These are phyloP conservation scores for Mucor mucedo DNA, from an alignment of 371 early-diverging fungal genomes.

Conservation along the genomic window DNA sequence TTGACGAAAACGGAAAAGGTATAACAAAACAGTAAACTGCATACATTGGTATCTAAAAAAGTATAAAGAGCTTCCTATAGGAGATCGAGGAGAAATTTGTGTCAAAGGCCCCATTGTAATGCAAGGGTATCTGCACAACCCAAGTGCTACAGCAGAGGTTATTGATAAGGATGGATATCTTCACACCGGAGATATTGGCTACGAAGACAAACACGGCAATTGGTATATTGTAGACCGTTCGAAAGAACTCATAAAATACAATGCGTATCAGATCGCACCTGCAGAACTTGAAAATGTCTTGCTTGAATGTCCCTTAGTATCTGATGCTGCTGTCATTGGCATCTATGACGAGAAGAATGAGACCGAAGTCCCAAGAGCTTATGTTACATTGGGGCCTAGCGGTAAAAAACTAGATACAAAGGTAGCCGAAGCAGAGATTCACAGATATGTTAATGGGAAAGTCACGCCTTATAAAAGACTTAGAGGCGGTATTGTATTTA, in stretches of 20 bases:
- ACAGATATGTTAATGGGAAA: slow-evolving; percentile 1
- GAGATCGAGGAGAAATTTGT: slow-evolving; percentile 69
- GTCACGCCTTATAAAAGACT: slow-evolving; percentile 67
- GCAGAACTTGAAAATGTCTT: slow-evolving; percentile 38
- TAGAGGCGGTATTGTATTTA: slow-evolving; percentile 77
- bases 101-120: slow-evolving; percentile 80
- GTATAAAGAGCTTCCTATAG: slow-evolving; percentile 39
- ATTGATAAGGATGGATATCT: slow-evolving; percentile 72
- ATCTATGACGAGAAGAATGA: slow-evolving; percentile 52
- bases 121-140: slow-evolving; percentile 67
- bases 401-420: neutral
- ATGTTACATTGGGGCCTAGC: slow-evolving; percentile 52
- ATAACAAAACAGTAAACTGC: neutral
- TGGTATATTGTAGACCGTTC: slow-evolving; percentile 63
- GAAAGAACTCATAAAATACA: slow-evolving; percentile 78
- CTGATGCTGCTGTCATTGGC: slow-evolving; percentile 75
- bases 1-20: slow-evolving; percentile 17
- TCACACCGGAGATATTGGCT: slow-evolving; percentile 82
- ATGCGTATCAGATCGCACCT: slow-evolving; percentile 46
- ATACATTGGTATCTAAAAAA: neutral
- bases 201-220: slow-evolving; percentile 54
- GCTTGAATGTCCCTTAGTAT: slow-evolving; percentile 65
- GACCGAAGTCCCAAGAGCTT: slow-evolving; percentile 80
- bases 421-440: neutral
- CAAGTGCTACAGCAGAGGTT: slow-evolving; percentile 61